Base-by-base conservation (phyloP, 352 stramenopile species). In the Globisporangium iwayamae region DNA sequence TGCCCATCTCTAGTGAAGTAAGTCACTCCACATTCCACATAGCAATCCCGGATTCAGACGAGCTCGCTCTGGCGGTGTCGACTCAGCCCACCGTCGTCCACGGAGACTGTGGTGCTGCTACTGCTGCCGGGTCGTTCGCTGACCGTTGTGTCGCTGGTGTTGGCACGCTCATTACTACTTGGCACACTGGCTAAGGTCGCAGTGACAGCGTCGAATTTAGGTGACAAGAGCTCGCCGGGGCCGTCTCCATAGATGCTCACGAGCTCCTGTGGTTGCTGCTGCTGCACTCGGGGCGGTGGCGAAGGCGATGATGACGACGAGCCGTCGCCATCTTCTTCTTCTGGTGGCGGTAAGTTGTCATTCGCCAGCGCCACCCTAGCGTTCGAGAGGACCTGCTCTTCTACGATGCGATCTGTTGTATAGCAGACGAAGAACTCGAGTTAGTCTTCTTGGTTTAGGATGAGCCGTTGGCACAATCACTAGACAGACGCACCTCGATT, bases 401-500 rank as follows among this genome's bases (percentile, higher is more conserved):
- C 62, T 0, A 45, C n/a, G 3, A 16, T 4, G 9, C 25, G 55
- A 39, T 68, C 62, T 68, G 34, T 45, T 45, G 20, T 39, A 22
- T 28, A 2, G 14, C 4, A 56, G 14, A 14, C 0, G 32, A 10
- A 18, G 14, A 45, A 5, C 14, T 22, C 9, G 9, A 41, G 8
- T 41, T 41, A 41, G 36, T 14, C 9, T 41, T 41, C 36, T 41
- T 41, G 36, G 4, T 39, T 39, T 14, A 41, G 9, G 36, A 41
- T 41, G 9, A 41, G 36, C 62, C 59, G 34, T 30, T 45, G 13
- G 4, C 1, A 10, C 14, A 20, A 30, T 13, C 41, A 39, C 18
- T 6, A 51, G 14, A 18, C 18, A 1, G 9, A 46, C 55, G 16
- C 20, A 90, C 81, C 83, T 70, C 81, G 76, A 28, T 91, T 69